Evolutionary conservation across 371 early-diverging fungal species (phyloP).

Genomic region (Rhizopus sp.): DNA sequence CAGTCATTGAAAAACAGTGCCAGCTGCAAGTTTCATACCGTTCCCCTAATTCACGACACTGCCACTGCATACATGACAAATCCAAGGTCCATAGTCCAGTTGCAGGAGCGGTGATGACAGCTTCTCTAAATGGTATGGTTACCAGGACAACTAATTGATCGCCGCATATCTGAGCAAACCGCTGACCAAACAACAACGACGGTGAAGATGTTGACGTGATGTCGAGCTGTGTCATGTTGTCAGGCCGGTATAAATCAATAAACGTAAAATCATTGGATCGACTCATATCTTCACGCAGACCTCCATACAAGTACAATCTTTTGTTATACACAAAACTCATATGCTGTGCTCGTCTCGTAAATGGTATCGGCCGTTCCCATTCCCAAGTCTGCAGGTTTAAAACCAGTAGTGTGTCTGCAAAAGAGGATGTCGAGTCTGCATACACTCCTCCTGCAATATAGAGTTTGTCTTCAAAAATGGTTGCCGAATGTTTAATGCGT

Average conservation of each 20-base stretch:
- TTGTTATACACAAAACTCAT: constrained; percentile 57
- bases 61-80: constrained; percentile 65
- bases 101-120: constrained; percentile 23
- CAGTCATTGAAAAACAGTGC: constrained; percentile 68
- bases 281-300: constrained; percentile 66
- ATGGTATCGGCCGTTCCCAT: constrained; percentile 62
- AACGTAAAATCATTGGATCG: constrained; percentile 60
- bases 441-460: constrained; percentile 65
- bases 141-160: constrained; percentile 64
- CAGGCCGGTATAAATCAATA: constrained; percentile 43
- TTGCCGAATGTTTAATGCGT: constrained; percentile 69
- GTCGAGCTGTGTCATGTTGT: constrained; percentile 50
- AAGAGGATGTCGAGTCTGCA: constrained; percentile 2
- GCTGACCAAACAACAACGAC: constrained; percentile 58
- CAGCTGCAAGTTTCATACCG: constrained; percentile 56
- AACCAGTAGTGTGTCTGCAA: constrained; percentile 56
- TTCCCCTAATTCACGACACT: constrained; percentile 55
- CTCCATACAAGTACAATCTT: constrained; percentile 69
- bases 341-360: constrained; percentile 64
- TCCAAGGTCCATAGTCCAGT: constrained; percentile 69
- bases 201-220: constrained; percentile 60
- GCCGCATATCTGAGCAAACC: constrained; percentile 68
- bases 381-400: constrained; percentile 65
- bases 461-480: constrained; percentile 63
- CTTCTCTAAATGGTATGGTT: constrained; percentile 49